Percentiles rank a stretch among this genome's conserved stretches.
Conservation (phyloP, 495 filamentous ascomycete species). For the Staphylotrichum tortipilum region DNA sequence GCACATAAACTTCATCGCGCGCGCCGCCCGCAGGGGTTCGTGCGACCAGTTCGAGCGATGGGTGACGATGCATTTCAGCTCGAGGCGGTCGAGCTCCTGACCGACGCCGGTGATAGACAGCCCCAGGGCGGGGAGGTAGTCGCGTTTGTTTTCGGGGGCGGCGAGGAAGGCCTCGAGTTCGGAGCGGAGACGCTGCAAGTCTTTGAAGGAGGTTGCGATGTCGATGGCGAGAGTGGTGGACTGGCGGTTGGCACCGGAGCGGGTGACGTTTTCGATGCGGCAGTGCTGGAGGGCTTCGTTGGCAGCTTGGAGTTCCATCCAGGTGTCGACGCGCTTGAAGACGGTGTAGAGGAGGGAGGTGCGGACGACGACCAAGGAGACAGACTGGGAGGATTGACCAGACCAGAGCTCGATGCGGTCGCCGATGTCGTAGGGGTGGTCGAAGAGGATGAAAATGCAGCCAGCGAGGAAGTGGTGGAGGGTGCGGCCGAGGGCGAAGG, state of each 20-base stretch:
- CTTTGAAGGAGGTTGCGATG: constrained; percentile 63
- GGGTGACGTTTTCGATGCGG: constrained; percentile 71
- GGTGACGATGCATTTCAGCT: constrained; percentile 55
- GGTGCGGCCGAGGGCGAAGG: constrained; percentile 68
- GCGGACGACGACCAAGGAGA: constrained; percentile 61
- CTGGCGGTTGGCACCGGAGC: constrained; percentile 68
- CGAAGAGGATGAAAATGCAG: constrained; percentile 79
- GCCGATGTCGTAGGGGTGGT: constrained; percentile 61
- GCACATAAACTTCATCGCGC: constrained; percentile 75
- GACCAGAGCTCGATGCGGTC: constrained; percentile 64
- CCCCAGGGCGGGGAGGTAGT: constrained; percentile 59
- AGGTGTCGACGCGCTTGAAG: constrained; percentile 57
- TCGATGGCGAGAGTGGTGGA: constrained; percentile 52
- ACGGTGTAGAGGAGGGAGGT: constrained; percentile 73
- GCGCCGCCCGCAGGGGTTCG: constrained; percentile 57
- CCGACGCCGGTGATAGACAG: constrained; percentile 58
- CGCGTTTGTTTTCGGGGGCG: constrained; percentile 55
- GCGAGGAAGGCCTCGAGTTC: constrained; percentile 60
- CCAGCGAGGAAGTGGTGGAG: constrained; percentile 71
- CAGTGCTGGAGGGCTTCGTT: constrained; percentile 66
- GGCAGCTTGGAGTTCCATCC: constrained; percentile 62
- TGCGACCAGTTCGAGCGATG: constrained; percentile 62
- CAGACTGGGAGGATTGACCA: constrained; percentile 15
- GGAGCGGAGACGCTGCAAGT: constrained; percentile 55
- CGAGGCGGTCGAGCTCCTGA: constrained; percentile 65